Percentiles rank a stretch among this genome's conserved stretches.
Conservation (phyloP, 2,329 filamentous ascomycete genomes). For the Apiospora pterosperma region DNA sequence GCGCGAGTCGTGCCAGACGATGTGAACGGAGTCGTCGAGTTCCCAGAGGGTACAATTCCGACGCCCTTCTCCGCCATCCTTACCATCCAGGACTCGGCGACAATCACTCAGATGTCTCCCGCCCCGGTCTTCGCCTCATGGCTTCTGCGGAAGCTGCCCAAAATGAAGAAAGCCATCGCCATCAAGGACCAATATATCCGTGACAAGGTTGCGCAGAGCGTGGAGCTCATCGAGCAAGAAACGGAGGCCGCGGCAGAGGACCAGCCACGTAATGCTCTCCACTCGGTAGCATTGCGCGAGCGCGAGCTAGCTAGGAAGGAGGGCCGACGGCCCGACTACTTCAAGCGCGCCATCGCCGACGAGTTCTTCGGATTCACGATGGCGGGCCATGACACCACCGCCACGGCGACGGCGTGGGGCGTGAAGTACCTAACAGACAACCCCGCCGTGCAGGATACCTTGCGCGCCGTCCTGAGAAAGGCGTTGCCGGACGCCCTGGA, state of each 20-base stretch:
- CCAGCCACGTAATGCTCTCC: neutral
- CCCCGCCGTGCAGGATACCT: slow-evolving; percentile 8
- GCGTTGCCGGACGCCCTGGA: slow-evolving; percentile 6
- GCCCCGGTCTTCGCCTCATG: neutral
- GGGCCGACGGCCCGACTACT: neutral
- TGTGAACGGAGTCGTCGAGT: neutral
- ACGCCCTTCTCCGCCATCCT: neutral
- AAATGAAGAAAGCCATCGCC: neutral
- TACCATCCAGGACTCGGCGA: neutral
- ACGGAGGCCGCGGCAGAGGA: neutral
- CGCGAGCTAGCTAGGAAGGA: neutral
- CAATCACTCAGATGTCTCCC: neutral
- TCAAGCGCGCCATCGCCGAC: neutral
- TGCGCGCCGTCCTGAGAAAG: slow-evolving; percentile 8
- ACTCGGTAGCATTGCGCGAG: neutral
- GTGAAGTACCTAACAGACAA: slow-evolving; percentile 2
- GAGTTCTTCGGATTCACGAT: slow-evolving; percentile 5
- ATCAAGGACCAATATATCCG: neutral
- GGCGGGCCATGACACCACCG: slow-evolving; percentile 6
- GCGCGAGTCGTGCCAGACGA: neutral
- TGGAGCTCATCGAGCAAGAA: slow-evolving; percentile 5
- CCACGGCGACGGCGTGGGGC: neutral
- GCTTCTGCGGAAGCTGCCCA: neutral
- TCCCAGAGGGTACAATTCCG: neutral
- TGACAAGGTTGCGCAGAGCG: neutral